Conservation (phyloP, 2,329 filamentous ascomycete genomes). For the Coniochaeta prunicola region DNA sequence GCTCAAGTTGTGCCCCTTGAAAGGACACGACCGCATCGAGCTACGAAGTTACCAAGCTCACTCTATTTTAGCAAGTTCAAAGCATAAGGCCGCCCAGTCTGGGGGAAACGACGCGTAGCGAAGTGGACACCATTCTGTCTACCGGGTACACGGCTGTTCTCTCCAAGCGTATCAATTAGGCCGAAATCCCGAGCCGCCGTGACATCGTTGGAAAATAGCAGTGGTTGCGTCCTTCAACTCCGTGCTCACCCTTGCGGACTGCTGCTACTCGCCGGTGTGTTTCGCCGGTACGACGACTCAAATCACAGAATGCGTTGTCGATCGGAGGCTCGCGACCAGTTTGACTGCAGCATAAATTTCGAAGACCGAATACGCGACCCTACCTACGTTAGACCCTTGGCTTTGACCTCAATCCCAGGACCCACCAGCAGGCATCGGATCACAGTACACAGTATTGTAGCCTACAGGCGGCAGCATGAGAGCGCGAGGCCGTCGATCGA, state of each 20-base stretch:
- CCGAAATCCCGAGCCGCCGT: slow-evolving; percentile 1
- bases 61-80: too few species aligned
- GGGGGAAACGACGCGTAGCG: background rate
- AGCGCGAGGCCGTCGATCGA: background rate
- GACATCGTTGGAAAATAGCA: background rate
- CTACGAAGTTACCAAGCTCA: too few species aligned
- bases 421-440: background rate
- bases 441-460: too few species aligned
- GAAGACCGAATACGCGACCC: background rate
- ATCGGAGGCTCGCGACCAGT: background rate
- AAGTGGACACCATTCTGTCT: background rate
- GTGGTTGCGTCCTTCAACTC: background rate
- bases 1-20: background rate
- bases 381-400: background rate
- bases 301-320: background rate
- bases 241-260: background rate
- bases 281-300: background rate
- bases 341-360: background rate
- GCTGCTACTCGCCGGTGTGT: background rate
- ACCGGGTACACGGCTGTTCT: background rate
- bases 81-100: background rate
- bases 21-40: background rate
- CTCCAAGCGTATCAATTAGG: background rate
- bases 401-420: background rate
- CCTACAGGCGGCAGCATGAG: too few species aligned